Percentiles rank a stretch among this genome's conserved stretches.
phyloP scores from a whole-genome alignment of 768 basidiomycete genomes.

The Termitomyces sp. region DNA sequence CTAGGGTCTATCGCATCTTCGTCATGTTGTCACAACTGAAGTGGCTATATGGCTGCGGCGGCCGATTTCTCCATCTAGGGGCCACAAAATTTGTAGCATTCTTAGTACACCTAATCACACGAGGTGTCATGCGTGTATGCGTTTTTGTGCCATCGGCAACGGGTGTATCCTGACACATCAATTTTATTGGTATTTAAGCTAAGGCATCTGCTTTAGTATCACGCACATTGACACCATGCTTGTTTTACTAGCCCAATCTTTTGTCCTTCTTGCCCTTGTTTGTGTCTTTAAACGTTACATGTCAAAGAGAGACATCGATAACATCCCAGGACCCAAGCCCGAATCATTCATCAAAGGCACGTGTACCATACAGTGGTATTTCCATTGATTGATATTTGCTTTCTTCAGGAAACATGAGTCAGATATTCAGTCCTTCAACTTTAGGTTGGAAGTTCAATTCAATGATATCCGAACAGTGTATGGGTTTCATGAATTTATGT shows the following conservation, averaged over 20 bases:
- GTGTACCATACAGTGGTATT: neutral
- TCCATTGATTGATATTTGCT: neutral
- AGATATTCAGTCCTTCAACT: constrained; percentile 5
- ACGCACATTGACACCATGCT: constrained; percentile 1
- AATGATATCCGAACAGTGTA: constrained; percentile 11
- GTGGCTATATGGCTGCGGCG: no score
- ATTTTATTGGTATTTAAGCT: neutral
- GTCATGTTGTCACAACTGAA: no score
- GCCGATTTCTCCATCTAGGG: no score
- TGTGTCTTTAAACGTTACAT: constrained; percentile 12
- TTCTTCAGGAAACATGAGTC: constrained; percentile 14
- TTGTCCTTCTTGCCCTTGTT: constrained; percentile 6
- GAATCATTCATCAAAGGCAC: constrained; percentile 25
- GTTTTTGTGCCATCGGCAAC: neutral
- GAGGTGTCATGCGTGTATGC: neutral
- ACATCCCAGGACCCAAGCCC: constrained; percentile 27
- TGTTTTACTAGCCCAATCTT: neutral
- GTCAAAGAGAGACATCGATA: constrained; percentile 21
- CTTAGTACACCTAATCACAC: neutral
- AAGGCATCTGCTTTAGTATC: neutral
- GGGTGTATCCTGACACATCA: neutral
- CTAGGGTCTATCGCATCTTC: no score
- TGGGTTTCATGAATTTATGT: neutral
- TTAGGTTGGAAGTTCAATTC: constrained; percentile 13
- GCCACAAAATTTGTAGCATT: no score